A percentile compares a stretch with the other conserved stretches of the same genome.
phyloP scores from a whole-genome alignment of 148 eudicot genomes.

The Pharnaceum exiguum region DNA sequence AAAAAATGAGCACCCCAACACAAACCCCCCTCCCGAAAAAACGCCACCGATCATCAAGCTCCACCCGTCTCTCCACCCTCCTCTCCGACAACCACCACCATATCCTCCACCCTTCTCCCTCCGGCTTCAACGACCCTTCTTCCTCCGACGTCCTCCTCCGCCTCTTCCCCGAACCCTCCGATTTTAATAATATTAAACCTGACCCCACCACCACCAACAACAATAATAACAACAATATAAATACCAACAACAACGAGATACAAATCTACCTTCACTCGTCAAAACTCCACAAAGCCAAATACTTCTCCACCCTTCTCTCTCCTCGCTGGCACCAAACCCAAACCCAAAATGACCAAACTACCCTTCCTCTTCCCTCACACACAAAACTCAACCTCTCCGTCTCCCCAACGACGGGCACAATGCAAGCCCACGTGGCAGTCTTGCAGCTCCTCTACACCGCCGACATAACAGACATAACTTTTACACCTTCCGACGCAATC shows the following conservation, averaged over 20 bases:
- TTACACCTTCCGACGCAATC: constrained; percentile 35
- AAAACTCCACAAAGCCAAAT: constrained; percentile 57
- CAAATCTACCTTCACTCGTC: constrained; percentile 63
- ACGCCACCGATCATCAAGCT: constrained; percentile 42
- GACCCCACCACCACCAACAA: constrained; percentile 19
- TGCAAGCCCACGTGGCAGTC: constrained; percentile 42
- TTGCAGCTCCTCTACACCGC: constrained; percentile 51
- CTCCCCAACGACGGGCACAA: constrained; percentile 30
- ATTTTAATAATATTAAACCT: no score
- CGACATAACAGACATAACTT: constrained; percentile 39
- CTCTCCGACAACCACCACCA: constrained; percentile 25
- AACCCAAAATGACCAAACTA: constrained; percentile 22
- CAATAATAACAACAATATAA: constrained; percentile 29
- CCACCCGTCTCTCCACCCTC: constrained; percentile 32
- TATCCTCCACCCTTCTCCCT: constrained; percentile 14
- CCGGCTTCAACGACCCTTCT: constrained; percentile 62
- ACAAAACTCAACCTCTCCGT: constrained; percentile 38
- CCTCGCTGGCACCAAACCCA: no score
- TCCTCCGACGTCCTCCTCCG: constrained; percentile 72
- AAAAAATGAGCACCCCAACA: background rate
- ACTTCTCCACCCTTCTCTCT: constrained; percentile 61
- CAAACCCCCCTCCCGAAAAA: constrained; percentile 19
- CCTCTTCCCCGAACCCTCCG: constrained; percentile 43
- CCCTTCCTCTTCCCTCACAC: background rate
- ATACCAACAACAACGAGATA: constrained; percentile 27